phyloP scores from a whole-genome alignment of 2,329 filamentous ascomycete species.

The Cladosporium colombiae region DNA sequence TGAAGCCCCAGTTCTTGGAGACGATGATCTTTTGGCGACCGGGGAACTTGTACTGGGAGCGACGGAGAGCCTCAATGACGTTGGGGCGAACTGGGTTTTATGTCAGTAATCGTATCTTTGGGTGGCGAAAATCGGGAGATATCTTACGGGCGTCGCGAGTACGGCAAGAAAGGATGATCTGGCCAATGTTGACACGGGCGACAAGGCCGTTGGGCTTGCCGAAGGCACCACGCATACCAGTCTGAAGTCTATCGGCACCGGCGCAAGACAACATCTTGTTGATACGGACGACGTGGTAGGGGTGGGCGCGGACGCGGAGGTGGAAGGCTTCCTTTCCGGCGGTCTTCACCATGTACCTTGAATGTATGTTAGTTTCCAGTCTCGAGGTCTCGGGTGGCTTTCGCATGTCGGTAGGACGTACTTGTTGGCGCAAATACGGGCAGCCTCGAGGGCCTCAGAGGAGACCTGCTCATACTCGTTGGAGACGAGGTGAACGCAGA shows the following conservation, averaged over 20 bases:
- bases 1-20: conserved; percentile 99
- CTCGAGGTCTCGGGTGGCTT: background rate
- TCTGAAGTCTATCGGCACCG: conserved; percentile 99
- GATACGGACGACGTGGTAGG: conserved; percentile 99
- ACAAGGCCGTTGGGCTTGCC: conserved; percentile 99
- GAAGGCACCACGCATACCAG: conserved; percentile 99
- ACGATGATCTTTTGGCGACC: conserved; percentile 99
- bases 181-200: conserved; percentile 99
- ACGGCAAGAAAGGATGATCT: conserved; percentile 96
- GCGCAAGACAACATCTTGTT: conserved; percentile 99
- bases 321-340: conserved; percentile 73
- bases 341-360: conserved; percentile 67
- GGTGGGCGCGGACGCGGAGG: conserved; percentile 80
- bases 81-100: conserved; percentile 69
- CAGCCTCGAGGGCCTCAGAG: conserved; percentile 98
- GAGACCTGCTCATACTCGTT: conserved; percentile 99
- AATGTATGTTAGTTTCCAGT: conserved; percentile 23
- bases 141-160: conserved; percentile 86
- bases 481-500: conserved; percentile 98
- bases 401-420: conserved; percentile 45
- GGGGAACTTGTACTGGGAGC: conserved; percentile 99
- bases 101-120: conserved; percentile 24
- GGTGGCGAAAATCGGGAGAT: background rate
- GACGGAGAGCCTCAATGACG: conserved; percentile 97
- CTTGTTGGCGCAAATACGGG: conserved; percentile 99